A percentile compares a stretch with the other conserved stretches of the same genome.
phyloP scores from a whole-genome alignment of 208 protist species.

The Spongospora subterranea region DNA sequence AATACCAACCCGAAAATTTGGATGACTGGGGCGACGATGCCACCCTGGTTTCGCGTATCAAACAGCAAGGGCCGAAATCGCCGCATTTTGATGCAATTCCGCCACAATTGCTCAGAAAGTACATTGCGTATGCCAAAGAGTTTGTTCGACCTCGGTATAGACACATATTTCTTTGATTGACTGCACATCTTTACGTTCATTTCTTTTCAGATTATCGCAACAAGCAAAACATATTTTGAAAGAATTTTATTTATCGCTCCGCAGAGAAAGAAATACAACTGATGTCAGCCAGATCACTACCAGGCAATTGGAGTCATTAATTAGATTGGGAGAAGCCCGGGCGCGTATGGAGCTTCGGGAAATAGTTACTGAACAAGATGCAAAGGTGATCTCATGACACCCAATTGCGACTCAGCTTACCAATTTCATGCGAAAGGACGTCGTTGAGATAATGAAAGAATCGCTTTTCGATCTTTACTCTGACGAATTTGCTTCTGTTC shows the following conservation, averaged over 20 bases:
- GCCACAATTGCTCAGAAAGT: constrained; percentile 69
- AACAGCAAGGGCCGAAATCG: background rate
- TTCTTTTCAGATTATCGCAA: constrained; percentile 23
- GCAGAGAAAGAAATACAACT: constrained; percentile 19
- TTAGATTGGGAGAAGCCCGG: constrained; percentile 69
- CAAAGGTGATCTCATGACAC: background rate
- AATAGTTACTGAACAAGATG: constrained; percentile 51
- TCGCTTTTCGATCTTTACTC: constrained; percentile 46
- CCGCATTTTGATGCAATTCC: constrained; percentile 61
- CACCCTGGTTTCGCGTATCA: constrained; percentile 33
- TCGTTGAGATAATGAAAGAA: constrained; percentile 42
- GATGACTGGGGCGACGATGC: no score
- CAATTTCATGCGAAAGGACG: background rate
- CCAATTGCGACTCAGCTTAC: background rate
- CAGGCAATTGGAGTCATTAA: constrained; percentile 72
- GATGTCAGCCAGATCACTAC: constrained; percentile 69
- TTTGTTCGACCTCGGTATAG: constrained; percentile 62
- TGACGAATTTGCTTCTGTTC: constrained; percentile 31
- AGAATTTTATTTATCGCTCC: constrained; percentile 66
- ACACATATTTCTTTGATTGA: background rate
- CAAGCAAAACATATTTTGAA: background rate
- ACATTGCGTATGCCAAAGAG: constrained; percentile 70
- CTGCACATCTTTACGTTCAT: constrained; percentile 26
- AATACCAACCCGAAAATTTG: no score
- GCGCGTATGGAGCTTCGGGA: constrained; percentile 63